Base-by-base conservation (phyloP, 208 protist species). In the Polymyxa betae region DNA sequence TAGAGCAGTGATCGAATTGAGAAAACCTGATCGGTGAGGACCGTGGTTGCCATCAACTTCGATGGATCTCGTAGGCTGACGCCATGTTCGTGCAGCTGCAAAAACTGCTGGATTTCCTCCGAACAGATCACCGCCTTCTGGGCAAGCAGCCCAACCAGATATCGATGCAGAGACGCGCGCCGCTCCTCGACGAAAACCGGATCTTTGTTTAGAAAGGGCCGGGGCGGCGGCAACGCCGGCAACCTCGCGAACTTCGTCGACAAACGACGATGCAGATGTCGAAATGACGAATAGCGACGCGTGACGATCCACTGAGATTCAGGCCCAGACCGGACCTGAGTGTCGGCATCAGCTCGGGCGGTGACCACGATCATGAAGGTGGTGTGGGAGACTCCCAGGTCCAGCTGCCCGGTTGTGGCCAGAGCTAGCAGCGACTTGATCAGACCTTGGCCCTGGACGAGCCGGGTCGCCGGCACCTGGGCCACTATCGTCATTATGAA, bases 151-250 rank as follows among this genome's bases (percentile, higher is more conserved):
- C 16, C 16, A 12, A 5, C 16, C n/a, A 82, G n/a, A 43, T 82
- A 82, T 20, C n/a, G 5, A n/a, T 82, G 16, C 72, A 82, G 72
- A 5, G n/a, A 5, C 16, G 5, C 12, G n/a, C 72, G 72, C n/a
- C 72, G 5, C 35, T 82, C 72, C 72, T 82, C 72, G 16, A 82
- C 72, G 40, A 82, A 82, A 35, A 82, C 72, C 16, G n/a, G 16
- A 20, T 82, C 72, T n/a, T 38, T 82, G 72, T 82, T 82, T 5
- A 35, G 12, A 5, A 5, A 5, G 72, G 35, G 16, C n/a, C n/a
- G 5, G 16, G 5, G 5, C 72, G 72, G 72, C 16, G 72, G 72
- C n/a, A 82, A 43, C 35, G 72, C 10, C 72, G 72, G 72, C 72
- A 82, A 43, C 12, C 40, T 5, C 5, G 16, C 16, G 72, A 82